These are phyloP conservation scores for Ascobolus immersus DNA, from an alignment of 495 filamentous ascomycete genomes.

Conservation along the genomic window DNA sequence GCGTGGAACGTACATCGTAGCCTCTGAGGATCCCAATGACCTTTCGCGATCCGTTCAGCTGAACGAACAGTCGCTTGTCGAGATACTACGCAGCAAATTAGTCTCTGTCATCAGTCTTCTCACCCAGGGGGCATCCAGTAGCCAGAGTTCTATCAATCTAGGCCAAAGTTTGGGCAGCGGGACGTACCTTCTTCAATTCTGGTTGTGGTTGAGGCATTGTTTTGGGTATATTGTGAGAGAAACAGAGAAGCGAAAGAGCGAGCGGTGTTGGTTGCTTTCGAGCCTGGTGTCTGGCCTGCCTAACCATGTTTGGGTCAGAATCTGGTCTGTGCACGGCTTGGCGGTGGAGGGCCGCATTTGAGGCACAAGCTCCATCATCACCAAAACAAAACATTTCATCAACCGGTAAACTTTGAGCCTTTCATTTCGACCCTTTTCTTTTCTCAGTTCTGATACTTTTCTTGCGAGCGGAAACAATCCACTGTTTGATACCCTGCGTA, in stretches of 20 bases:
- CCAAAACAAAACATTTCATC: not conserved
- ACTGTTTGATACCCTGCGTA: too few relatives aligned
- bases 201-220: conserved; percentile 97
- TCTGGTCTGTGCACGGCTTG: conserved; percentile 1
- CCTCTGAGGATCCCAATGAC: conserved; percentile 83
- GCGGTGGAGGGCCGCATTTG: not conserved
- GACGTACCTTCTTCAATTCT: conserved; percentile 79
- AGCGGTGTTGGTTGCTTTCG: conserved; percentile 6
- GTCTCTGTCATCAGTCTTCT: conserved; percentile 1
- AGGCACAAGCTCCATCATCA: not conserved
- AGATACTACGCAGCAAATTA: conserved; percentile 47
- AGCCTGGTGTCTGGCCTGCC: not conserved
- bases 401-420: too few relatives aligned
- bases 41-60: conserved; percentile 91
- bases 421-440: too few relatives aligned
- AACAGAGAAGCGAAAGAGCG: conserved; percentile 1
- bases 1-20: conserved; percentile 50
- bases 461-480: too few relatives aligned
- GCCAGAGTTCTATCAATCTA: not conserved
- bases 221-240: conserved; percentile 9
- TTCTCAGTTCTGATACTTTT: too few relatives aligned
- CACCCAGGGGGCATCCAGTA: not conserved
- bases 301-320: conserved; percentile 5
- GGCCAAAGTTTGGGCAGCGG: not conserved
- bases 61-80: conserved; percentile 94